Percentiles rank a stretch among this genome's conserved stretches.
These are phyloP conservation scores for Wickerhamiella pararugosa DNA, from an alignment of 1,139 yeast genomes.

Conservation along the genomic window DNA sequence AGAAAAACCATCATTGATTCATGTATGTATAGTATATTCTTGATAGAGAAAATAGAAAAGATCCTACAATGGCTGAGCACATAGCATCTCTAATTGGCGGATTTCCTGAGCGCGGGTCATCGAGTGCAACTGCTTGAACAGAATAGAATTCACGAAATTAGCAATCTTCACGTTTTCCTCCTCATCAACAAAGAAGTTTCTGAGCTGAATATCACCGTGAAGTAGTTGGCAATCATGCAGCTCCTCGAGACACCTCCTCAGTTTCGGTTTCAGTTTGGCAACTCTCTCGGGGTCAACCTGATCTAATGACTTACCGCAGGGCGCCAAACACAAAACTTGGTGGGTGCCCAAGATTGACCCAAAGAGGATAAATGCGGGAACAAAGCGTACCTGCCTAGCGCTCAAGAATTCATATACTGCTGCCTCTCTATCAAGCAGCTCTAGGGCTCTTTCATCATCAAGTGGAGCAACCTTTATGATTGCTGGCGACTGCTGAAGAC, in stretches of 20 bases:
- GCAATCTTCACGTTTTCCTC: constrained; percentile 14
- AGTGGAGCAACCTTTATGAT: constrained; percentile 1
- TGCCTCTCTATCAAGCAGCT: constrained; percentile 16
- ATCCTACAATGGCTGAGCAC: neutral
- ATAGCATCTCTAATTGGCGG: constrained; percentile 21
- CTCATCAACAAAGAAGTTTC: constrained; percentile 16
- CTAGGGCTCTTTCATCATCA: neutral
- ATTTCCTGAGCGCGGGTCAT: constrained; percentile 17
- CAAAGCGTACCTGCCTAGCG: constrained; percentile 9
- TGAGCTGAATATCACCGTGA: constrained; percentile 15
- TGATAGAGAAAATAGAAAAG: no score
- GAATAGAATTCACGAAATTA: constrained; percentile 16
- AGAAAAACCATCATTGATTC: no score
- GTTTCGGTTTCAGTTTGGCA: constrained; percentile 14
- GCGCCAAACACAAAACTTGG: constrained; percentile 17
- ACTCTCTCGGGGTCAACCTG: constrained; percentile 9
- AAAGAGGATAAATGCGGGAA: constrained; percentile 16
- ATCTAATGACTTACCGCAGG: constrained; percentile 19
- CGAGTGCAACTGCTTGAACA: constrained; percentile 17
- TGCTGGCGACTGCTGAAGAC: neutral
- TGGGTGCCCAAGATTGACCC: constrained; percentile 17
- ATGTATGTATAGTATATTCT: no score
- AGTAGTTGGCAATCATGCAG: constrained; percentile 17
- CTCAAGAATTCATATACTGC: constrained; percentile 18
- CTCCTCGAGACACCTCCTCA: constrained; percentile 7